A percentile compares a stretch with the other conserved stretches of the same genome.
Conservation (phyloP, 176 grass and related monocot genomes). For the Zea luxurians region DNA sequence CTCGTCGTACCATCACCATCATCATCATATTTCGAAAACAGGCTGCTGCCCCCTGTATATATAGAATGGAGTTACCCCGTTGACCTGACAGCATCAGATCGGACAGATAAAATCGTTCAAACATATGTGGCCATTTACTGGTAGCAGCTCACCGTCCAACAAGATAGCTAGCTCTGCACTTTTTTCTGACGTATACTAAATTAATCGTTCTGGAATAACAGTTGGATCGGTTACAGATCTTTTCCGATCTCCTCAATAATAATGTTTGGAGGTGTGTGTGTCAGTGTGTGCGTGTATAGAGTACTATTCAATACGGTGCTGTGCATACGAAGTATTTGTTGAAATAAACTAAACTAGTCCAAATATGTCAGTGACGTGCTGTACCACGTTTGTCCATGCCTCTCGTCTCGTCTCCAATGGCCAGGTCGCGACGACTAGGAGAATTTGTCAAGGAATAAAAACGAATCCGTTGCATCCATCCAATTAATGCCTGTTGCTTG, state of each 20-base stretch:
- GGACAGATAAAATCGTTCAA: not conserved
- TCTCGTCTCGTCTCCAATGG: not conserved
- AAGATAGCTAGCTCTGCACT: not conserved
- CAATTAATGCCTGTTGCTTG: conserved; percentile 22
- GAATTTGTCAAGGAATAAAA: conserved; percentile 32
- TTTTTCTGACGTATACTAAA: not conserved
- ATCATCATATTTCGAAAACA: not conserved
- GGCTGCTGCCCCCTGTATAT: not conserved
- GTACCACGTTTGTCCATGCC: conserved; percentile 48
- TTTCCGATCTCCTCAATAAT: not conserved
- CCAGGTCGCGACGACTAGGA: conserved; percentile 25
- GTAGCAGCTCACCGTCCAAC: not conserved
- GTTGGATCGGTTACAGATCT: not conserved
- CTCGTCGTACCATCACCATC: not conserved
- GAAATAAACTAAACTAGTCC: conserved; percentile 7
- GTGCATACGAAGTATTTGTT: not conserved
- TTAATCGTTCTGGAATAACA: not conserved
- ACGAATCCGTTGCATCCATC: not conserved
- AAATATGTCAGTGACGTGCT: conserved; percentile 33
- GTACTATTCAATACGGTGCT: not conserved
- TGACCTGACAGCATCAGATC: not conserved
- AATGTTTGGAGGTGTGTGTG: not conserved
- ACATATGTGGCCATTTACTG: not conserved
- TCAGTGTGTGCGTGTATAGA: not conserved
- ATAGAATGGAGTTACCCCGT: not conserved